These are phyloP conservation scores for Epichloe elymi DNA, from an alignment of 2,329 filamentous ascomycete species.

Conservation along the genomic window DNA sequence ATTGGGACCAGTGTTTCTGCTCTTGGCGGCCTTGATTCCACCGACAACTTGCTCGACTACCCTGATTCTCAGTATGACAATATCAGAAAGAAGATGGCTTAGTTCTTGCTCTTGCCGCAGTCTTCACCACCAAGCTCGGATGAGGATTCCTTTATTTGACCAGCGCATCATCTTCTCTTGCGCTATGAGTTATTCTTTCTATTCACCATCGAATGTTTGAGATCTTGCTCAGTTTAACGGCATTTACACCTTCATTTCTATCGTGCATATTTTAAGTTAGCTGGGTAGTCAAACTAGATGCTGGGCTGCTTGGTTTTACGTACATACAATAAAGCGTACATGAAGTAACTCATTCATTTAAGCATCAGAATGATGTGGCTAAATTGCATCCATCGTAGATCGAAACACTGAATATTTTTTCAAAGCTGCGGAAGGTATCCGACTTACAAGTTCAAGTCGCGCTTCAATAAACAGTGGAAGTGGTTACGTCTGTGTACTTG, in stretches of 20 bases:
- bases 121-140: background rate
- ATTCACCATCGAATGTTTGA: background rate
- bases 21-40: conserved; percentile 27
- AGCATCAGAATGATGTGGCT: background rate
- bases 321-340: background rate
- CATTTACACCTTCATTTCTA: background rate
- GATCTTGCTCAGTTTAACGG: background rate
- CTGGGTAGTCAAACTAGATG: background rate
- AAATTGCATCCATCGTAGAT: background rate
- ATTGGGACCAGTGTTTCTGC: conserved; percentile 36
- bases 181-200: background rate
- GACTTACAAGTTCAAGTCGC: too few relatives aligned
- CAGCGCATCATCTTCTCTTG: background rate
- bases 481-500: too few relatives aligned
- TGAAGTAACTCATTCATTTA: background rate
- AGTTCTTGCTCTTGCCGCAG: background rate
- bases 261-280: background rate
- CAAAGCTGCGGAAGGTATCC: too few relatives aligned
- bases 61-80: conserved; percentile 43
- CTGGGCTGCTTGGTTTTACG: background rate
- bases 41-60: conserved; percentile 37
- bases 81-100: conserved; percentile 22
- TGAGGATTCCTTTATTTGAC: background rate
- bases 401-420: too few relatives aligned
- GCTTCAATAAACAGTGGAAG: too few relatives aligned